Evolutionary conservation across 1,139 yeast species (phyloP).

Genomic region (Taphrina betulina): DNA sequence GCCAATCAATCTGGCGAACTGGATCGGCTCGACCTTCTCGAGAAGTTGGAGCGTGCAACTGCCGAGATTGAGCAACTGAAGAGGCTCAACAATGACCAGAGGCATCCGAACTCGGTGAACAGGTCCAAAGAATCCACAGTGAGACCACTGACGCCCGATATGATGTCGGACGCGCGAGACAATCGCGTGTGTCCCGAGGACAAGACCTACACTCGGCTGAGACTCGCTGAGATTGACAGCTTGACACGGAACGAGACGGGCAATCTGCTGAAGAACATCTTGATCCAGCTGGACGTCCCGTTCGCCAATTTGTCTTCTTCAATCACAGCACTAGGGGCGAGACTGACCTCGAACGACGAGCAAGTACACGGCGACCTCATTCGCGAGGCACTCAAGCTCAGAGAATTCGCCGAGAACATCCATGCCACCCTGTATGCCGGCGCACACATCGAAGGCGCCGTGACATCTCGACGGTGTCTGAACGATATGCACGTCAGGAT

Average conservation of each 20-base stretch:
- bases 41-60: too few species aligned
- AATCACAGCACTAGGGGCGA: conserved; percentile 24
- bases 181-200: conserved; percentile 6
- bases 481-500: conserved; percentile 29
- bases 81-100: too few species aligned
- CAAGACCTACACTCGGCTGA: conserved; percentile 31
- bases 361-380: conserved; percentile 3
- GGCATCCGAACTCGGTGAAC: too few species aligned
- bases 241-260: conserved; percentile 30
- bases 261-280: conserved; percentile 35
- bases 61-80: too few species aligned
- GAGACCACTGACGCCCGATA: conserved; percentile 13
- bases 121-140: too few species aligned
- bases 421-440: conserved; percentile 33
- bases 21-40: too few species aligned
- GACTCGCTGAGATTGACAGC: conserved; percentile 31
- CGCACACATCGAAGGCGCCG: conserved; percentile 30
- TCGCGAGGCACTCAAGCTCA: conserved; percentile 25
- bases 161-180: conserved; percentile 21
- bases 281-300: conserved; percentile 36
- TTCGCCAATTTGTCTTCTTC: conserved; percentile 24
- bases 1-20: too few species aligned
- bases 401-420: conserved; percentile 33
- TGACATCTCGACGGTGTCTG: conserved; percentile 25
- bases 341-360: background rate